Base-by-base conservation (phyloP, 164 flowering plant genomes). In the Stephania japonica region DNA sequence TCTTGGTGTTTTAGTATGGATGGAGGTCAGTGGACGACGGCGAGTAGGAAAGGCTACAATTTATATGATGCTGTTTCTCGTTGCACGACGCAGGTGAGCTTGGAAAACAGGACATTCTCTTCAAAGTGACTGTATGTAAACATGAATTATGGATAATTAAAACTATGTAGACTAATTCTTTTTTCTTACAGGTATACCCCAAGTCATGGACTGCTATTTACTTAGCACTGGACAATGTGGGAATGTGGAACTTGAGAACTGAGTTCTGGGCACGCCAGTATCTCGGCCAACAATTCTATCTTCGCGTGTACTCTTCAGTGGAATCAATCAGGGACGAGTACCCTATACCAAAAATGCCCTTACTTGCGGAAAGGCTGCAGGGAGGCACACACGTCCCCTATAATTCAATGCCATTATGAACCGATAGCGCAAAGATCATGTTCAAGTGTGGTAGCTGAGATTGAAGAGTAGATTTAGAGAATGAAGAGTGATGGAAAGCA, bases 241-340 rank as follows among this genome's bases (percentile, higher is more conserved):
- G 98, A 16, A 91, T 91, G 96, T 92, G 98, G 98, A 89, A 92
- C 82, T 53, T 92, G 79, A 85, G 98, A 72, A 69, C 94, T 0
- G 94, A 92, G 80, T 87, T 84, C 53, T 92, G 98, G 98, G 98
- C 90, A 32, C 80, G 96, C 25, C 96, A 89, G 43, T 92, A 92
- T 78, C 85, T 92, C 0, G 98, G 98, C 44, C 98, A 92, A 69
- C 98, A 92, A 68, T 77, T 89, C n/a, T 92, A 92, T 71, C 74
- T 92, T 59, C 89, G 94, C 0, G 98, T 92, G 21, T 88, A 87
- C 62, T 85, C 98, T 1, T 67, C 81, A 0, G 83, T 85, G 23
- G 81, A 80, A 11, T 92, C 98, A 1, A 64, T 86, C 7, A 86
- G 98, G 72, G 96, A 92, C 44, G 98, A 92, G 71, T 87, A 62